Conservation (phyloP, 495 filamentous ascomycete genomes). For the Penicillium alfredii region DNA sequence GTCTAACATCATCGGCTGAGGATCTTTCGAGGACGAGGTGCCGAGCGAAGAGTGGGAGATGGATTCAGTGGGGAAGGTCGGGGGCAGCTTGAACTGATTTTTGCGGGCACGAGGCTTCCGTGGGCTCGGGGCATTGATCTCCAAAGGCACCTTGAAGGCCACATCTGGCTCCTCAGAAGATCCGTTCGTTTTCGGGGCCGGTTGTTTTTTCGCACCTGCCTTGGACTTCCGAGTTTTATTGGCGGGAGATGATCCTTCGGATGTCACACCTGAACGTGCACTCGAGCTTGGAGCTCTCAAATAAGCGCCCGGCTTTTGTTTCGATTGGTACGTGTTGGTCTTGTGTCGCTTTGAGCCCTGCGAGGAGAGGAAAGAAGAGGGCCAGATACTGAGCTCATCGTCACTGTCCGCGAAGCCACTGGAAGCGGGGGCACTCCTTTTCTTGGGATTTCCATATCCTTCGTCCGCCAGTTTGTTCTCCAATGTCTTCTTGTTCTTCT, state of each 20-base stretch:
- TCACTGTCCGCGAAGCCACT: slow-evolving; percentile 4
- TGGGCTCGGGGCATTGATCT: slow-evolving; percentile 18
- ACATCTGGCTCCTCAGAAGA: slow-evolving; percentile 6
- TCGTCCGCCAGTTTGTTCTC: slow-evolving; percentile 19
- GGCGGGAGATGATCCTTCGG: slow-evolving; percentile 7
- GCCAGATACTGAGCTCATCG: slow-evolving; percentile 10
- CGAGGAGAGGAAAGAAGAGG: slow-evolving; percentile 14
- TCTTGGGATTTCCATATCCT: no score
- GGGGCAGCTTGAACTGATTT: slow-evolving; percentile 23
- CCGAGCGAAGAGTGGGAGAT: slow-evolving; percentile 23
- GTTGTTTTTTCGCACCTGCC: background rate
- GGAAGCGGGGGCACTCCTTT: no score
- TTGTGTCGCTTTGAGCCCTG: slow-evolving; percentile 20
- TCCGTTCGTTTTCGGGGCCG: slow-evolving; percentile 2
- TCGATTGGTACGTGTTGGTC: slow-evolving; percentile 14
- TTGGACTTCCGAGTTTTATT: background rate
- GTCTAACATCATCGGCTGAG: slow-evolving; percentile 1
- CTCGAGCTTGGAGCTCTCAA: slow-evolving; percentile 10
- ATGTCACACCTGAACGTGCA: slow-evolving; percentile 10
- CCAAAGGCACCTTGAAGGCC: slow-evolving; percentile 25
- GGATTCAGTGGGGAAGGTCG: slow-evolving; percentile 11
- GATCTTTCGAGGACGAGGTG: slow-evolving; percentile 7
- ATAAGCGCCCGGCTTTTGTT: slow-evolving; percentile 5
- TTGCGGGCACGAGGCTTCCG: slow-evolving; percentile 7
- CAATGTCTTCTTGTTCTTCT: slow-evolving; percentile 11